Evolutionary conservation across 345 rosid genomes (phyloP).

Genomic region (Erysimum cheiranthoides): DNA sequence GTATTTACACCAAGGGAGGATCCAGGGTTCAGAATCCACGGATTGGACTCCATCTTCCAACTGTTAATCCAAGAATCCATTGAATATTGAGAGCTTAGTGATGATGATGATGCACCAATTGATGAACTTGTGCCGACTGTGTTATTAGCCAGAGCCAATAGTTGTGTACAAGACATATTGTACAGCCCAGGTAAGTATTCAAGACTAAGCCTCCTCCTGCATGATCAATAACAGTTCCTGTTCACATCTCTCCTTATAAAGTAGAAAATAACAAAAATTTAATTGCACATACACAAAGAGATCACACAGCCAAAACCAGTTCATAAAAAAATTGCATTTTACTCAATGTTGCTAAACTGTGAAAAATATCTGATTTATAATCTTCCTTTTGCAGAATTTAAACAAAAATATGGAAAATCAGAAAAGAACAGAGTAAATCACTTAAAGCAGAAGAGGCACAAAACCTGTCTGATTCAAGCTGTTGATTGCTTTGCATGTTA

Average conservation of each 20-base stretch:
- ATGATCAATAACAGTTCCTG: neutral
- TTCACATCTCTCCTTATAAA: slow-evolving; percentile 20
- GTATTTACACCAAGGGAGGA: slow-evolving; percentile 4
- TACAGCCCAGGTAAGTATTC: slow-evolving; percentile 9
- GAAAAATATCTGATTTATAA: neutral
- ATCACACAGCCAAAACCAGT: neutral
- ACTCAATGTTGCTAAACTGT: slow-evolving; percentile 1
- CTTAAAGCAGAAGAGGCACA: neutral
- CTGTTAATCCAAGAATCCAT: slow-evolving; percentile 14
- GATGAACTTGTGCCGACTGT: neutral
- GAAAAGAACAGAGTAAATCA: slow-evolving; percentile 13
- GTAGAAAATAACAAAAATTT: neutral
- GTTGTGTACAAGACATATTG: slow-evolving; percentile 21
- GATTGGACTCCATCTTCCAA: slow-evolving; percentile 8
- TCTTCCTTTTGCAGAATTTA: slow-evolving; percentile 1
- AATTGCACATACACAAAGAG: neutral
- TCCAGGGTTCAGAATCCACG: slow-evolving; percentile 7
- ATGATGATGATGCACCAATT: slow-evolving; percentile 13
- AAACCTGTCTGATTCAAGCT: slow-evolving; percentile 29
- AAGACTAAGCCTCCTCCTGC: slow-evolving; percentile 26
- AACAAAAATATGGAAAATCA: neutral
- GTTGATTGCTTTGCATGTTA: slow-evolving; percentile 31
- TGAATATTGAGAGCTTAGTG: neutral
- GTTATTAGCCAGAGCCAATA: slow-evolving; percentile 31
- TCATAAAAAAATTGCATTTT: slow-evolving; percentile 14